Evolutionary conservation across 768 basidiomycete species (phyloP), one percentile per base, ranked within the genome.

Genomic region (Hydnomerulius pinastri): DNA sequence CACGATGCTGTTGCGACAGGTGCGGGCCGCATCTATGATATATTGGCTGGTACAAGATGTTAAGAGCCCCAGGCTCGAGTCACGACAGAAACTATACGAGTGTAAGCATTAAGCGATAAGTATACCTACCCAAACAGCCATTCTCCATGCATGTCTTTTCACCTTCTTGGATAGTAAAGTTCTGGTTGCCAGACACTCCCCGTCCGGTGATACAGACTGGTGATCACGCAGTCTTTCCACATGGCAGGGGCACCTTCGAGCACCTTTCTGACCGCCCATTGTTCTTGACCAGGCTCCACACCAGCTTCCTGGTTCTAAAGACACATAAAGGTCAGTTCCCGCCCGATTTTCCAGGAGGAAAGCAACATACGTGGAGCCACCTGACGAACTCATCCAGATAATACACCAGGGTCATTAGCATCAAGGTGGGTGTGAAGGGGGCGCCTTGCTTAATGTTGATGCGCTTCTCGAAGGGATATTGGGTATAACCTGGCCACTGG

Each of bases 401-500:
- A 20, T 61, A 53, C 1, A 67, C 69, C 11, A 74, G 53, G 5
- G 61, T 32, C 43, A 66, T 50, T 12, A 77, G 55, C 41, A 77
- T 28, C 28, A 60, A 50, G 21, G 63, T 58, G 7, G 69, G 58
- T 4, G 70, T 69, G 35, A 72, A 60, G 21, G 53, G 40, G n/a
- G 36, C 53, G n/a, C 65, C 67, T 18, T 60, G 60, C 25, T 69
- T 66, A 17, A 73, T 70, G 18, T 57, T 55, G 43, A 77, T 53
- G 5, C 73, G 71, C 54, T 71, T 74, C 57, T 73, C 66, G 25
- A 68, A 63, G 0, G 72, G 66, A 40, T 68, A 57, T n/a, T 53
- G 43, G 18, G 65, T 64, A 61, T 79, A 79, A 1, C 79, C 78
- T 6, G 79, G 77, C 79, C 78, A 80, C 78, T 79, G 48, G 41